These are phyloP conservation scores for Oryza rufipogon DNA, from an alignment of 176 grass and related monocot genomes.

Conservation along the genomic window DNA sequence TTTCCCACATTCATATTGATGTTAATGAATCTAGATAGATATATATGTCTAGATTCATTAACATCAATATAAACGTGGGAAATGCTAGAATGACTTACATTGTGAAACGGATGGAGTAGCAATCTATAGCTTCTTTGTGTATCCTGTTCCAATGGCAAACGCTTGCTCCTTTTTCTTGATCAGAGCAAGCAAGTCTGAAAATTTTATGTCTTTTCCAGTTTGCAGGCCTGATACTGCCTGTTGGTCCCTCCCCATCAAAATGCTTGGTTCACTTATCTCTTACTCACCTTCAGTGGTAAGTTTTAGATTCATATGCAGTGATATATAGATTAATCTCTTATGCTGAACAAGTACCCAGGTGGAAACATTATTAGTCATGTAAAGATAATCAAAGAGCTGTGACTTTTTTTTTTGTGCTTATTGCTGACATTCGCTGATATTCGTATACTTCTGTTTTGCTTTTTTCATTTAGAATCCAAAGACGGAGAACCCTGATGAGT, in stretches of 20 bases:
- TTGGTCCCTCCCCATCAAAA: constrained; percentile 2
- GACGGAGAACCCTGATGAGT: constrained; percentile 36
- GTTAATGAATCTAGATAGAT: no score
- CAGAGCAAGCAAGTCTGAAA: background rate
- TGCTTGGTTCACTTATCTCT: constrained; percentile 19
- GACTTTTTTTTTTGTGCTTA: background rate
- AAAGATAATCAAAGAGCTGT: constrained; percentile 4
- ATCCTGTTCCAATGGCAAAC: background rate
- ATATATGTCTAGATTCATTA: no score
- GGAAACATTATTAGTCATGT: background rate
- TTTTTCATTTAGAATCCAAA: constrained; percentile 41
- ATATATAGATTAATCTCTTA: constrained; percentile 9
- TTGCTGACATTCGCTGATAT: background rate
- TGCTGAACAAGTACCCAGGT: background rate
- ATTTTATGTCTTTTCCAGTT: constrained; percentile 1
- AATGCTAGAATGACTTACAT: no score
- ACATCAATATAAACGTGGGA: no score
- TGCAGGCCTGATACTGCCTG: constrained; percentile 14
- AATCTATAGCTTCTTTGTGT: background rate
- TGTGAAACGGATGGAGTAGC: no score
- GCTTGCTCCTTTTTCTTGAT: background rate
- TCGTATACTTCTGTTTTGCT: constrained; percentile 10
- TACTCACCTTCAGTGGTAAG: constrained; percentile 27
- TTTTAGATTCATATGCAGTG: constrained; percentile 3
- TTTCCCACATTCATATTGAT: no score